Evolutionary conservation across 116 monocot genomes (phyloP), one percentile per base, ranked within the genome.

Genomic region (Thalassia testudinum): DNA sequence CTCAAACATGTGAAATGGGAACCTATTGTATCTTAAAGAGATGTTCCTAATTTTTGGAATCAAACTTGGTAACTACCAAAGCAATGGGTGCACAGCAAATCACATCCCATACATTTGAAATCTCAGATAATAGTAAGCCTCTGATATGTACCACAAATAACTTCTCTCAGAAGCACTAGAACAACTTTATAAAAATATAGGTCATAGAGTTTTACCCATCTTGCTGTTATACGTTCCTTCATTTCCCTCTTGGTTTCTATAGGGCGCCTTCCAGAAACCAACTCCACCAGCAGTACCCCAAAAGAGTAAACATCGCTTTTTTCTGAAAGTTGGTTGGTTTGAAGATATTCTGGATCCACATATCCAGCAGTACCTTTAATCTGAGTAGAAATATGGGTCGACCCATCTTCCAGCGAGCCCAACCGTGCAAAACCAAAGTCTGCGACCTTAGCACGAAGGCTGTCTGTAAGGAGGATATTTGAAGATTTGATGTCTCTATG

Each of bases 261-360:
- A 7, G 91, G 85, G 20, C 78, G 61, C 54, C 91, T 73, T 28
- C 81, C 78, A 16, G 78, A 66, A 18, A 85, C 25, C 29, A 91
- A 42, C 59, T 91, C 91, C 54, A 91, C 81, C 54, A 91, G 50
- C 37, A 91, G 44, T n/a, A 85, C 78, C 2, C 91, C 91, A 27
- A 91, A 91, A 42, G 91, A 85, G 54, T 78, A 91, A 47, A 91
- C 85, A 48, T 91, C 91, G 47, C 91, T 91, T 60, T 78, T 84
- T 18, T 80, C 81, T 1, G 85, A 85, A 49, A 90, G 75, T 23
- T 90, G 85, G 37, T 81, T 75, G 3, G 85, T 90, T 30, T 57
- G 69, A 24, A 90, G 72, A 62, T 90, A 90, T 48, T 90, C 85
- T 10, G 90, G 90, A 50, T 90, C 90, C 26, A 90, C 40, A 60